Base-by-base conservation (phyloP, 306 rosid species). In the Begonia loranthoides region DNA sequence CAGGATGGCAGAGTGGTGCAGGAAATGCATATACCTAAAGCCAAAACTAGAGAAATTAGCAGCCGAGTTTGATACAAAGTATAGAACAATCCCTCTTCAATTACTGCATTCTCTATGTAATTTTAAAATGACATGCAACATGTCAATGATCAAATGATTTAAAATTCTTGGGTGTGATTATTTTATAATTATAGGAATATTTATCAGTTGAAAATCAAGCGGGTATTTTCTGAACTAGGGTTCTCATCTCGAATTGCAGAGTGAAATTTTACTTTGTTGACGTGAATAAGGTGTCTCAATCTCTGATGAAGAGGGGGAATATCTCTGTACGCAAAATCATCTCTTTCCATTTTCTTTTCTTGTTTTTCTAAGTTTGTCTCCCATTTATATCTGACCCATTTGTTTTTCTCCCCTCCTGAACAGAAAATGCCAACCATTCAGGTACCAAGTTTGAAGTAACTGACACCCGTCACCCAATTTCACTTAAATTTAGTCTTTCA, bases 401-500 rank as follows among this genome's bases (percentile, higher is more conserved):
- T 28, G 36, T 5, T 28, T 28, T 28, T 28, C 36, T 28, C 15
- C 9, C 57, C 60, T 67, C 13, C 57, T 58, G 5, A 33, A 14
- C 87, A 90, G 97, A 90, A 90, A 76, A 90, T 90, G 97, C 97
- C 95, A 46, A 90, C 95, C 45, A 74, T 82, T 76, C 97, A 90
- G 93, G 97, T 84, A 57, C 41, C 78, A 43, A 11, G 3, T 43
- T 13, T 2, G 1, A 43, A 11, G 6, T 2, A 43, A 11, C 47
- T 3, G 47, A 0, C n/a, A 43, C n/a, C n/a, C 47, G 8, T 10
- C 7, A 0, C 15, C 3, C 15, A 13, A 45, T 19, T 13, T 9
- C 40, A 17, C n/a, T 50, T 65, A 49, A 17, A 6, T n/a, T 1
- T 5, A 6, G 17, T 4, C 12, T 10, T 49, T 49, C 52, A 4